Conservation (phyloP, 1,284 basidiomycete species). For the Irpex sp. region DNA sequence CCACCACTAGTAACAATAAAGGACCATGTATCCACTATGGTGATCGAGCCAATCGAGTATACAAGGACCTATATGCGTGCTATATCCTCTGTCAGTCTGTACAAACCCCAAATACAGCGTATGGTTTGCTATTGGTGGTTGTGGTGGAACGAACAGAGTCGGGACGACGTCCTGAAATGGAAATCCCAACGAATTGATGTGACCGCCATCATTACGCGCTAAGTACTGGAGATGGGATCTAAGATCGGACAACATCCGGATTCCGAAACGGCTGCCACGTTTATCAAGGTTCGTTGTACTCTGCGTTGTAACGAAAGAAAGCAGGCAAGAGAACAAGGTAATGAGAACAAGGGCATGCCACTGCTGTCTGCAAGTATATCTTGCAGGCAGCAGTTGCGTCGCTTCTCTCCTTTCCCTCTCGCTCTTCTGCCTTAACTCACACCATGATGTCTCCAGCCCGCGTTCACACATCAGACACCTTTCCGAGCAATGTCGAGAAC, state of each 20-base stretch:
- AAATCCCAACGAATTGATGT: neutral
- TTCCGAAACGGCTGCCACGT: neutral
- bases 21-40: too few relatives aligned
- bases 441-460: too few relatives aligned
- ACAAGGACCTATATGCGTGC: too few relatives aligned
- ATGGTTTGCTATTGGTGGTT: neutral
- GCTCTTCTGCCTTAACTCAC: neutral
- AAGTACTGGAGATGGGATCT: neutral
- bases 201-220: too few relatives aligned
- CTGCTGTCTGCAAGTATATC: neutral
- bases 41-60: too few relatives aligned
- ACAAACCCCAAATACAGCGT: neutral
- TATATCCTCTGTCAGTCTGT: too few relatives aligned
- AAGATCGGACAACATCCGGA: neutral
- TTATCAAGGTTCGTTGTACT: neutral
- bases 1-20: too few relatives aligned
- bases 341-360: neutral
- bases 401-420: neutral
- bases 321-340: neutral
- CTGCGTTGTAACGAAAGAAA: neutral
- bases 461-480: too few relatives aligned
- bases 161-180: neutral
- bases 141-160: neutral
- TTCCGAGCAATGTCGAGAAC: slow-evolving; percentile 5
- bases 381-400: neutral